phyloP scores from a whole-genome alignment of 768 basidiomycete genomes.

The Phylloporus arenicola region DNA sequence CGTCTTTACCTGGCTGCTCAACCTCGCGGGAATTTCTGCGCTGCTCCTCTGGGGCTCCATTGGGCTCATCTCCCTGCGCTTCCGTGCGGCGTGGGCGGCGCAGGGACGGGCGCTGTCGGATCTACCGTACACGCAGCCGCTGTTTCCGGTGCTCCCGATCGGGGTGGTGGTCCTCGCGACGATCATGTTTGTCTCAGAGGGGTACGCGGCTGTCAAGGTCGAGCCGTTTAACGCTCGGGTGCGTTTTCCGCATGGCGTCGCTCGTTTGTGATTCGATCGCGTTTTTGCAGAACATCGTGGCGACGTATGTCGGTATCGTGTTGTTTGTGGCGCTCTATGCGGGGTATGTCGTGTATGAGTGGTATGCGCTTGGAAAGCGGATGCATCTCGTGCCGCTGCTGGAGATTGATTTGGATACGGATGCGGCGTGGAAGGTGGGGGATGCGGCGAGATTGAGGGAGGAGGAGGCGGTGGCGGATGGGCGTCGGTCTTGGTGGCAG shows the following conservation, averaged over 20 bases:
- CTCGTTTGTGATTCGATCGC: not conserved
- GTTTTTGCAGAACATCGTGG: conserved; percentile 43
- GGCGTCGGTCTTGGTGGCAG: not conserved
- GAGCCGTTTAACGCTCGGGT: conserved; percentile 43
- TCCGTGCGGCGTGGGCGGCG: conserved; percentile 54
- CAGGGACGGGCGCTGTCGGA: conserved; percentile 48
- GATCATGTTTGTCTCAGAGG: conserved; percentile 52
- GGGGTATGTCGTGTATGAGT: conserved; percentile 40
- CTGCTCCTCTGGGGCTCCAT: conserved; percentile 65
- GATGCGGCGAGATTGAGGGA: conserved; percentile 35
- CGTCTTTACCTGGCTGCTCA: conserved; percentile 56
- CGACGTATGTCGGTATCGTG: conserved; percentile 50
- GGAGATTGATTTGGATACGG: conserved; percentile 48
- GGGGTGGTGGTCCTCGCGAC: conserved; percentile 45
- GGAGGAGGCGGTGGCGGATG: conserved; percentile 21
- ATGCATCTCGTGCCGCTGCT: conserved; percentile 38
- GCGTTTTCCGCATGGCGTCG: not conserved
- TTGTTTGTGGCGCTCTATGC: conserved; percentile 42
- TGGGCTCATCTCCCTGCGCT: conserved; percentile 50
- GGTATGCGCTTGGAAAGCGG: conserved; percentile 24
- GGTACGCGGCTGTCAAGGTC: conserved; percentile 43
- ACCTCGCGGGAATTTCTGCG: conserved; percentile 61
- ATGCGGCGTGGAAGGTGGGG: conserved; percentile 48
- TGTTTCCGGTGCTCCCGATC: conserved; percentile 49
- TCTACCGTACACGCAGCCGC: conserved; percentile 53